A percentile compares a stretch with the other conserved stretches of the same genome.
phyloP scores from a whole-genome alignment of 2,329 filamentous ascomycete genomes.

The Sclerotinia glacialis region DNA sequence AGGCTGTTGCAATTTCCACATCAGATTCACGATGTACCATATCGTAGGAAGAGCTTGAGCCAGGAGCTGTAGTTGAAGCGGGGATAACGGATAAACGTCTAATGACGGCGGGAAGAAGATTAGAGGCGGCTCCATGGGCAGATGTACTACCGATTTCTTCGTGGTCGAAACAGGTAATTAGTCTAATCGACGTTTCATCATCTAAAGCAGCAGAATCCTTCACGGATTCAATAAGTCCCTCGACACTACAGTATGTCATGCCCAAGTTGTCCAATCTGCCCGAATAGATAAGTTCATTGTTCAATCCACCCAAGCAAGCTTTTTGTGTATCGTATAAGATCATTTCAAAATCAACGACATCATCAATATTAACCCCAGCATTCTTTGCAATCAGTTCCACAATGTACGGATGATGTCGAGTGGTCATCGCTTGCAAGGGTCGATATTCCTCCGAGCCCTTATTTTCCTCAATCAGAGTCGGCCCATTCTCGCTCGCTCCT shows the following conservation, averaged over 20 bases:
- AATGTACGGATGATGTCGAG: slow-evolving; percentile 86
- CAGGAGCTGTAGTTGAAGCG: slow-evolving; percentile 41
- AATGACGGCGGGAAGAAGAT: slow-evolving; percentile 82
- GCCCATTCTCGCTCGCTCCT: slow-evolving; percentile 46
- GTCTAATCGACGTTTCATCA: slow-evolving; percentile 75
- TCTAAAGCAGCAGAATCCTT: slow-evolving; percentile 62
- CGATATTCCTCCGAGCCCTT: slow-evolving; percentile 52
- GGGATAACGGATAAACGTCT: slow-evolving; percentile 81
- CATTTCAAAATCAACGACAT: slow-evolving; percentile 90
- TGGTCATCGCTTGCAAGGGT: slow-evolving; percentile 71
- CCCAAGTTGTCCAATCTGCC: slow-evolving; percentile 93
- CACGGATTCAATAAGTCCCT: slow-evolving; percentile 80
- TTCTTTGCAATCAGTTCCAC: slow-evolving; percentile 81
- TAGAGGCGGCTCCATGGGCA: slow-evolving; percentile 90
- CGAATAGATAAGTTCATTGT: slow-evolving; percentile 94
- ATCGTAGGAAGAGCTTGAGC: slow-evolving; percentile 64
- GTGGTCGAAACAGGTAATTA: slow-evolving; percentile 96
- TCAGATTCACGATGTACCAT: slow-evolving; percentile 51
- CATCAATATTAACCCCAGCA: slow-evolving; percentile 64
- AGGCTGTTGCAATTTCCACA: slow-evolving; percentile 70
- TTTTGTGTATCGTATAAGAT: slow-evolving; percentile 97
- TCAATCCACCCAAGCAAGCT: slow-evolving; percentile 80
- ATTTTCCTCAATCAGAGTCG: slow-evolving; percentile 37
- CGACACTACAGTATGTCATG: slow-evolving; percentile 91
- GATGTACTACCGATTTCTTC: slow-evolving; percentile 94